A percentile compares a stretch with the other conserved stretches of the same genome.
These are phyloP conservation scores for Saccharomycopsis oosterbeekiorum DNA, from an alignment of 805 yeast genomes.

Conservation along the genomic window DNA sequence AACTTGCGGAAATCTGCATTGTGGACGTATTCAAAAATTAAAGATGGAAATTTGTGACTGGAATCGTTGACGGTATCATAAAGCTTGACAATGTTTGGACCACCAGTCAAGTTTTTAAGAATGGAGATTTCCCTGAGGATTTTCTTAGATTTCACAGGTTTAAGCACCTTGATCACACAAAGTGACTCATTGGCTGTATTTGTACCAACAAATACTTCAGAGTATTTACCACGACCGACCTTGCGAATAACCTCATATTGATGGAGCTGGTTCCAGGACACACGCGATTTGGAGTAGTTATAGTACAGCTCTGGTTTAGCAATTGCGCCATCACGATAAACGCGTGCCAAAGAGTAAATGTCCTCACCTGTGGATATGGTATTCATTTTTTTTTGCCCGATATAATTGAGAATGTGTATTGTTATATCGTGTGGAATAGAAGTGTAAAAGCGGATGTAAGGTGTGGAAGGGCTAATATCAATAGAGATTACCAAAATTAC, in stretches of 20 bases:
- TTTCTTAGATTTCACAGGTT: slow-evolving; percentile 89
- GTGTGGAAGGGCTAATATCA: no score
- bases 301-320: slow-evolving; percentile 73
- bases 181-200: slow-evolving; percentile 51
- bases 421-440: no score
- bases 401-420: no score
- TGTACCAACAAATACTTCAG: slow-evolving; percentile 88
- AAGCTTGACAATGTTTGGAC: slow-evolving; percentile 70
- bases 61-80: slow-evolving; percentile 78
- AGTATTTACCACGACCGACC: slow-evolving; percentile 88
- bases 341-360: slow-evolving; percentile 55
- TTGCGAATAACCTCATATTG: slow-evolving; percentile 71
- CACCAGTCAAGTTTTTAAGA: slow-evolving; percentile 73
- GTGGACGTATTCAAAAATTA: slow-evolving; percentile 75
- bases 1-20: slow-evolving; percentile 75
- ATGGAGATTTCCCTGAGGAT: slow-evolving; percentile 85
- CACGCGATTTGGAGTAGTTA: slow-evolving; percentile 36
- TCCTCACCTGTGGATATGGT: slow-evolving; percentile 21
- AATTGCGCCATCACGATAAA: slow-evolving; percentile 72
- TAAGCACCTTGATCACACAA: slow-evolving; percentile 81
- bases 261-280: slow-evolving; percentile 29
- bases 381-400: slow-evolving; percentile 6
- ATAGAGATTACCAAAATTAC: no score
- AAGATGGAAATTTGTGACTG: slow-evolving; percentile 72
- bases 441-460: no score